Evolutionary conservation across 805 yeast genomes (phyloP).

Genomic region (Candida pini): DNA sequence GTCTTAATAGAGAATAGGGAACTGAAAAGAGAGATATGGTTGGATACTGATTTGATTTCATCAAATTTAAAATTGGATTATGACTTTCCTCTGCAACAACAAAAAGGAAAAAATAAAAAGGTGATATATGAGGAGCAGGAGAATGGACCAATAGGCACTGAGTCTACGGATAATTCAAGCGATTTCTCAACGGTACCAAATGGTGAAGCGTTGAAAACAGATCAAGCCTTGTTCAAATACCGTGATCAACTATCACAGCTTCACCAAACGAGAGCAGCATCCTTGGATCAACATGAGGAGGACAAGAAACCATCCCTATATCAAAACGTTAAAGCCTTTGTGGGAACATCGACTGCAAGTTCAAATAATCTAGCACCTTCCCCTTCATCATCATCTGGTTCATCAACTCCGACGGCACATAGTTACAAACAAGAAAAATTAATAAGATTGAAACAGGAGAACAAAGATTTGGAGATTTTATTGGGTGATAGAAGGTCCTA

Average conservation of each 20-base stretch:
- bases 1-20: constrained; percentile 15
- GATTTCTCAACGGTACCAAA: neutral
- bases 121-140: neutral
- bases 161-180: neutral
- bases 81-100: neutral
- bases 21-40: constrained; percentile 25
- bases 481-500: constrained; percentile 13
- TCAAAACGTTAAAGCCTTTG: constrained; percentile 3
- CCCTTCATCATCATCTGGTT: neutral
- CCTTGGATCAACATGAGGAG: neutral
- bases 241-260: constrained; percentile 1
- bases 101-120: neutral
- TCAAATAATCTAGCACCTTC: neutral
- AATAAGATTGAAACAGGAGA: constrained; percentile 10
- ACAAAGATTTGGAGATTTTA: constrained; percentile 7
- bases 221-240: constrained; percentile 10
- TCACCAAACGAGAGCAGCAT: no score
- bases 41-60: constrained; percentile 16
- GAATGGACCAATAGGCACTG: neutral
- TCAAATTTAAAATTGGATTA: constrained; percentile 3
- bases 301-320: neutral
- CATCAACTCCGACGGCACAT: neutral
- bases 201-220: neutral
- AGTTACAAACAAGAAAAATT: constrained; percentile 4
- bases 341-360: neutral